Percentiles rank a stretch among this genome's conserved stretches.
phyloP scores from a whole-genome alignment of 2,329 filamentous ascomycete genomes.

The Colletotrichum chlorophyti region DNA sequence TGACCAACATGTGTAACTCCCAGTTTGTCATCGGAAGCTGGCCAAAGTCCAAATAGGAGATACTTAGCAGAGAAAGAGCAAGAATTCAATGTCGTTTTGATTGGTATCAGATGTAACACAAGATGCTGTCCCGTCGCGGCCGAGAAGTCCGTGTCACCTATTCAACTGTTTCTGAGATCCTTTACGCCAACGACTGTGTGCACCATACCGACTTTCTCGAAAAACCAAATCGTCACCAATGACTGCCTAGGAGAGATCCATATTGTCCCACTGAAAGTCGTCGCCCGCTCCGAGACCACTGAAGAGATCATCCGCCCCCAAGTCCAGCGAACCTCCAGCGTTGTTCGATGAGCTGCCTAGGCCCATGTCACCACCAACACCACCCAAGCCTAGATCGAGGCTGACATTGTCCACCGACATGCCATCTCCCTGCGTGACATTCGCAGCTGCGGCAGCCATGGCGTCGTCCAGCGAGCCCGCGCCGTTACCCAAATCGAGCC shows the following conservation, averaged over 20 bases:
- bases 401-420: slow-evolving; percentile 49
- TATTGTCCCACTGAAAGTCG: slow-evolving; percentile 51
- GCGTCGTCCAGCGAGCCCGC: slow-evolving; percentile 45
- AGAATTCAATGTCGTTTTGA: not conserved
- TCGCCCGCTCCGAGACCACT: slow-evolving; percentile 46
- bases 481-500: slow-evolving; percentile 45
- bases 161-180: not conserved
- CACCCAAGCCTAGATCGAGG: slow-evolving; percentile 54
- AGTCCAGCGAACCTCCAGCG: slow-evolving; percentile 45
- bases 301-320: slow-evolving; percentile 45
- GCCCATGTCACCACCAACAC: slow-evolving; percentile 44
- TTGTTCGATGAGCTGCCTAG: slow-evolving; percentile 42
- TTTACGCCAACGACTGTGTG: not conserved
- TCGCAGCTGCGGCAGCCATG: slow-evolving; percentile 46
- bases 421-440: slow-evolving; percentile 43
- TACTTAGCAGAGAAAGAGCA: not conserved
- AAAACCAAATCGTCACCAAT: not conserved
- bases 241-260: slow-evolving; percentile 37
- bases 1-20: slow-evolving; percentile 70
- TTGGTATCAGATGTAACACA: slow-evolving; percentile 20
- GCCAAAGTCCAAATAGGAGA: slow-evolving; percentile 25
- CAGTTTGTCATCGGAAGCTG: slow-evolving; percentile 61
- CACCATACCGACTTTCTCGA: not conserved
- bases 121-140: not conserved
- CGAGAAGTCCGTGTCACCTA: not conserved